Evolutionary conservation across 2,329 filamentous ascomycete species (phyloP).

Genomic region (Mycosphaerella arachidis): DNA sequence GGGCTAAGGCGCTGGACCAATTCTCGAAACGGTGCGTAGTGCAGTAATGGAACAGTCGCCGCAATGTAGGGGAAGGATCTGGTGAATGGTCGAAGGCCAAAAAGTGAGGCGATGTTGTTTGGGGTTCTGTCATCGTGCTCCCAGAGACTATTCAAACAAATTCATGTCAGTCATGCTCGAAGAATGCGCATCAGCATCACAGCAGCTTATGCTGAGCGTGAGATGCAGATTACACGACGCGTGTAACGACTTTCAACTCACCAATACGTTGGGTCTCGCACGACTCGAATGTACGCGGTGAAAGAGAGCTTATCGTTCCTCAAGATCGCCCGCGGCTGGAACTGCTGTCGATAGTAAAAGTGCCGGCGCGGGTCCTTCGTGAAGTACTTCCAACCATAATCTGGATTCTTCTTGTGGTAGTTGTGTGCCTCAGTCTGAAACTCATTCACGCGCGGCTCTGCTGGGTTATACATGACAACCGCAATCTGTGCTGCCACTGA

Average conservation of each 20-base stretch:
- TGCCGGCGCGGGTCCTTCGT: constrained; percentile 53
- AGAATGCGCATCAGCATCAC: no score
- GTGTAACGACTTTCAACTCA: no score
- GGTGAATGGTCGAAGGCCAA: constrained; percentile 50
- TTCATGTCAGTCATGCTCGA: no score
- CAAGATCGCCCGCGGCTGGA: constrained; percentile 55
- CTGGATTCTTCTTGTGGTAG: constrained; percentile 54
- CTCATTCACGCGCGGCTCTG: constrained; percentile 56
- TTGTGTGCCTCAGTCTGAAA: constrained; percentile 55
- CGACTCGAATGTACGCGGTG: constrained; percentile 56
- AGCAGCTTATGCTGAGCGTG: no score
- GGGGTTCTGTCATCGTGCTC: constrained; percentile 42
- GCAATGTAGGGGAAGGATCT: constrained; percentile 37
- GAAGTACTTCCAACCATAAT: constrained; percentile 63
- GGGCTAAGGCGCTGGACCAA: constrained; percentile 46
- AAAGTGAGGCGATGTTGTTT: constrained; percentile 47
- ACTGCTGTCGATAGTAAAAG: constrained; percentile 53
- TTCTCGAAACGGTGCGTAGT: constrained; percentile 56
- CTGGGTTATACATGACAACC: constrained; percentile 60
- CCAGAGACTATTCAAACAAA: constrained; percentile 41
- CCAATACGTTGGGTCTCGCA: constrained; percentile 57
- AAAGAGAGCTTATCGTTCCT: constrained; percentile 59
- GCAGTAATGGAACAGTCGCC: constrained; percentile 54
- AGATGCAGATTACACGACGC: no score
- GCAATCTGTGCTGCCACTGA: constrained; percentile 56